phyloP scores from a whole-genome alignment of 768 basidiomycete species.

The Termitomyces sp. region DNA sequence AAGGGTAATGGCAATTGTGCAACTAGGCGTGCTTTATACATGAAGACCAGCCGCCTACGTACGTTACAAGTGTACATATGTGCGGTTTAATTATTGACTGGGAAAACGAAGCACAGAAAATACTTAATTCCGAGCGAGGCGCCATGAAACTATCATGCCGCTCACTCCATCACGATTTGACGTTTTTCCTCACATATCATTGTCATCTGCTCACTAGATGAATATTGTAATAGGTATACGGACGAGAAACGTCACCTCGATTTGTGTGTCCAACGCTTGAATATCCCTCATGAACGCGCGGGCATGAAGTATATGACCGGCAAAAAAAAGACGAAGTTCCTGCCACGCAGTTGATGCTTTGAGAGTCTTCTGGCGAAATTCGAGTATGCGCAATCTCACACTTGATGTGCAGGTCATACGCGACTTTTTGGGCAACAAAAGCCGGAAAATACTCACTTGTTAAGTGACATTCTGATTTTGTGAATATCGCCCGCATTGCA shows the following conservation, averaged over 20 bases:
- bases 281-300: neutral
- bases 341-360: neutral
- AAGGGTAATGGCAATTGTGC: no score
- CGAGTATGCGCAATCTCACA: neutral
- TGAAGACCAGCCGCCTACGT: no score
- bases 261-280: neutral
- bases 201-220: neutral
- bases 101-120: no score
- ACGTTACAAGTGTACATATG: no score
- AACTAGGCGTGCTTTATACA: no score
- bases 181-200: neutral
- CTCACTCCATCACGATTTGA: no score
- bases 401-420: neutral
- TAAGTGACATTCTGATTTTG: neutral
- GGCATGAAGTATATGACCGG: neutral
- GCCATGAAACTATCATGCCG: no score
- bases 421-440: neutral
- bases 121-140: no score
- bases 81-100: no score
- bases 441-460: neutral
- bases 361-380: neutral
- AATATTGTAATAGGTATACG: neutral
- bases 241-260: neutral
- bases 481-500: neutral
- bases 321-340: neutral